phyloP scores from a whole-genome alignment of 2,329 filamentous ascomycete genomes.

The Fusarium lateritium region DNA sequence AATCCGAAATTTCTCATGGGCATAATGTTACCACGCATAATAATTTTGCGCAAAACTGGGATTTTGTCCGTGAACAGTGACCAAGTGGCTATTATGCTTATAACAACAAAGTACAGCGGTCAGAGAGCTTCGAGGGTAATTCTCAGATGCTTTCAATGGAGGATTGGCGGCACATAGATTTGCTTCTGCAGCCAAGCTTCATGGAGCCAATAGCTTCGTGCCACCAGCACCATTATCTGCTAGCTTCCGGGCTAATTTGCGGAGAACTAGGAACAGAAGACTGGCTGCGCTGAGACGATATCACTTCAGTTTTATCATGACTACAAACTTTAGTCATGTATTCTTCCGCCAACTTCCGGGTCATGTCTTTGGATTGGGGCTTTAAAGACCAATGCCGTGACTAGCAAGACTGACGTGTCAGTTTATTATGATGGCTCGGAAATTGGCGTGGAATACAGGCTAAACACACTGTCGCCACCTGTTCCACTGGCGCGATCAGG shows the following conservation, averaged over 20 bases:
- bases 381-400: conserved; percentile 1
- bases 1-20: neutral
- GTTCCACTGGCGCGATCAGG: conserved; percentile 16
- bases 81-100: too few species aligned
- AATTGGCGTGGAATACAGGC: conserved; percentile 5
- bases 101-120: neutral
- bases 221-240: neutral
- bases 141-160: neutral
- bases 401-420: conserved; percentile 9
- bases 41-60: neutral
- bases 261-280: conserved; percentile 10
- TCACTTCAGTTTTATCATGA: conserved; percentile 11
- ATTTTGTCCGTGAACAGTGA: neutral
- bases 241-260: conserved; percentile 24
- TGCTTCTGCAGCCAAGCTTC: conserved; percentile 11
- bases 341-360: conserved; percentile 8
- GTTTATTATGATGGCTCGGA: conserved; percentile 10
- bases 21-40: neutral
- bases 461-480: conserved; percentile 17
- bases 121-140: neutral
- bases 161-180: neutral
- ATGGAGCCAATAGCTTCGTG: conserved; percentile 2
- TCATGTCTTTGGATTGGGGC: conserved; percentile 2
- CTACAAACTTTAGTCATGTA: conserved; percentile 11
- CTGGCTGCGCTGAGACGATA: neutral